These are phyloP conservation scores for Bryum argenteum DNA, from an alignment of 225 moss, liverwort and hornwort genomes.

Conservation along the genomic window DNA sequence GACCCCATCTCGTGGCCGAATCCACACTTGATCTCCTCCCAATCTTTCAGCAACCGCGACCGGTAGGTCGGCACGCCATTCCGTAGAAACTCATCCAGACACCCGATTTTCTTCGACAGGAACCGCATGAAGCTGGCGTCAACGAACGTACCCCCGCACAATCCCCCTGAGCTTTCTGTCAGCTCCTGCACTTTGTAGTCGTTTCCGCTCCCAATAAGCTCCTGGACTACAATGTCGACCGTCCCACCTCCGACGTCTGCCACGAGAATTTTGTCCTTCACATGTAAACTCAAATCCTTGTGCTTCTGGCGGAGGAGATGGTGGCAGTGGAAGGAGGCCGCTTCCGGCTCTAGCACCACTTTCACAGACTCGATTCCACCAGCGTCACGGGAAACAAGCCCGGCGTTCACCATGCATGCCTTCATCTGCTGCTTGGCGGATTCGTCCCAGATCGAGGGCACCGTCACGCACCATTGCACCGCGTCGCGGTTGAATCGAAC, in stretches of 20 bases:
- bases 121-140: slow-evolving; percentile 46
- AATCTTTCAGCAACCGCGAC: slow-evolving; percentile 28
- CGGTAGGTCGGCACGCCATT: slow-evolving; percentile 18
- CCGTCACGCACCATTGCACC: slow-evolving; percentile 61
- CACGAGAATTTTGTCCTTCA: slow-evolving; percentile 46
- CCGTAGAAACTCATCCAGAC: slow-evolving; percentile 36
- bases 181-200: slow-evolving; percentile 47
- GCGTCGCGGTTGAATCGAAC: slow-evolving; percentile 12
- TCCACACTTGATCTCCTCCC: slow-evolving; percentile 44
- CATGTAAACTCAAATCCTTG: slow-evolving; percentile 4
- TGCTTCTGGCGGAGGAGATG: slow-evolving; percentile 32
- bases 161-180: slow-evolving; percentile 38
- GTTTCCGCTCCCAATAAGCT: slow-evolving; percentile 29
- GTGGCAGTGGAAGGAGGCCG: slow-evolving; percentile 56
- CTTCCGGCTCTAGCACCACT: slow-evolving; percentile 64
- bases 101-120: slow-evolving; percentile 35
- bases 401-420: slow-evolving; percentile 46
- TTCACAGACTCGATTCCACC: slow-evolving; percentile 35
- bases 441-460: slow-evolving; percentile 55
- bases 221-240: slow-evolving; percentile 56
- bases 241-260: slow-evolving; percentile 62
- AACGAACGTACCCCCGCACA: slow-evolving; percentile 53
- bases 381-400: slow-evolving; percentile 29
- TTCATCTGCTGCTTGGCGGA: slow-evolving; percentile 46
- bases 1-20: slow-evolving; percentile 39